phyloP scores from a whole-genome alignment of 2,329 filamentous ascomycete species.

The Lasiodiplodia citricola region DNA sequence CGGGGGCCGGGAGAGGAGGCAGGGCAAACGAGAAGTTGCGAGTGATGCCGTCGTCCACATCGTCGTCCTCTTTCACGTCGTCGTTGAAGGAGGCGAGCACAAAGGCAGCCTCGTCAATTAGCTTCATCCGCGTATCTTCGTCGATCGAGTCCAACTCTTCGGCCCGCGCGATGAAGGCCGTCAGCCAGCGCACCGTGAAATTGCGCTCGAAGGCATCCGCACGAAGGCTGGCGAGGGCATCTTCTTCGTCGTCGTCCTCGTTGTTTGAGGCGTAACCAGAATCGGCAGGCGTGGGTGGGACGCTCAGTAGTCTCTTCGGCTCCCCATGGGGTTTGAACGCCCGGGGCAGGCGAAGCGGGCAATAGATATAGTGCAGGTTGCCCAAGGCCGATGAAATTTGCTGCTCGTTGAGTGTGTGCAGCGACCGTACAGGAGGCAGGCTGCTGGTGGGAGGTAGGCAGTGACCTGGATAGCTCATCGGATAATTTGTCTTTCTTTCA shows the following conservation, averaged over 20 bases:
- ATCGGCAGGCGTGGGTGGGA: slow-evolving; percentile 33
- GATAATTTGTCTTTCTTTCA: neutral
- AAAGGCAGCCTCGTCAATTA: slow-evolving; percentile 41
- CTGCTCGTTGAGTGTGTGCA: slow-evolving; percentile 33
- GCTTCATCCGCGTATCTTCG: slow-evolving; percentile 33
- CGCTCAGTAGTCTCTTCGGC: slow-evolving; percentile 26
- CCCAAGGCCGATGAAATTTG: slow-evolving; percentile 35
- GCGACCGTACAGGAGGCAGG: slow-evolving; percentile 36
- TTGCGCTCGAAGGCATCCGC: slow-evolving; percentile 41
- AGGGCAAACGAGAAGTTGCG: slow-evolving; percentile 40
- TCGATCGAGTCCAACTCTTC: slow-evolving; percentile 35
- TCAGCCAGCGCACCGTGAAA: slow-evolving; percentile 41
- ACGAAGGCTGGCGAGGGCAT: slow-evolving; percentile 37
- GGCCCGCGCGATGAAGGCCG: slow-evolving; percentile 37
- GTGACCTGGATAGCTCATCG: slow-evolving; percentile 36
- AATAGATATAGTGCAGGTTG: slow-evolving; percentile 40
- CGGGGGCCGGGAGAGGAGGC: neutral
- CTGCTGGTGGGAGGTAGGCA: slow-evolving; percentile 43
- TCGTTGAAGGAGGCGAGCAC: slow-evolving; percentile 35
- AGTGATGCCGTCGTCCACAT: slow-evolving; percentile 33
- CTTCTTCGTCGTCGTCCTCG: slow-evolving; percentile 37
- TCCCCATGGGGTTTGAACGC: slow-evolving; percentile 27
- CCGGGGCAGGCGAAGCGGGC: slow-evolving; percentile 40
- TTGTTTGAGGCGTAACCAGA: slow-evolving; percentile 44
- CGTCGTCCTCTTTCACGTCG: neutral